phyloP scores from a whole-genome alignment of 768 basidiomycete species.

The Kwoniella mangroviensis region DNA sequence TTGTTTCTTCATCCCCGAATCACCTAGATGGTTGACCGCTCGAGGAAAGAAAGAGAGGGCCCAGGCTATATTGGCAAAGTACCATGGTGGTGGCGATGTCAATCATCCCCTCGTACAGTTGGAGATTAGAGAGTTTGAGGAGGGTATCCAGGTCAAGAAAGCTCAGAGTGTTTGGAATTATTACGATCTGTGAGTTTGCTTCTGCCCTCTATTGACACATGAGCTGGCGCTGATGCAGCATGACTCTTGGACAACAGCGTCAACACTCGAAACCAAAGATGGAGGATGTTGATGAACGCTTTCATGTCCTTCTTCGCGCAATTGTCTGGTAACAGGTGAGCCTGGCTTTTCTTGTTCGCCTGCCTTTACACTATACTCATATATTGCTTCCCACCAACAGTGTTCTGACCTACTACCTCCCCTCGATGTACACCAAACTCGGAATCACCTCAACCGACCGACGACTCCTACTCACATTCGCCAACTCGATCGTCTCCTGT shows the following conservation, averaged over 20 bases:
- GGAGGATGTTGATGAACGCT: slow-evolving; percentile 61
- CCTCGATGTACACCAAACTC: slow-evolving; percentile 43
- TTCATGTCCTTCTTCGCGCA: slow-evolving; percentile 67
- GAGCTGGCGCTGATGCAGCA: not conserved
- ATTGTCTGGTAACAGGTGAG: slow-evolving; percentile 62
- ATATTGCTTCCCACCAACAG: not conserved
- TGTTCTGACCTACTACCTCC: slow-evolving; percentile 62
- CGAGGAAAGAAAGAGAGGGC: slow-evolving; percentile 62
- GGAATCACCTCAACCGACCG: slow-evolving; percentile 42
- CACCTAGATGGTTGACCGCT: slow-evolving; percentile 66
- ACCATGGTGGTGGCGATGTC: slow-evolving; percentile 61
- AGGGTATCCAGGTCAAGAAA: slow-evolving; percentile 62
- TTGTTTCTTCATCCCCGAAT: slow-evolving; percentile 62
- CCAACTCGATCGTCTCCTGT: slow-evolving; percentile 55
- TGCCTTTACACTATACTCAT: no score
- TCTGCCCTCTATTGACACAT: not conserved
- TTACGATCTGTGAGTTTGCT: slow-evolving; percentile 22
- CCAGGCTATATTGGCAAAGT: slow-evolving; percentile 61
- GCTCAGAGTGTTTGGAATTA: slow-evolving; percentile 68
- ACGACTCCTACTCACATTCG: slow-evolving; percentile 58
- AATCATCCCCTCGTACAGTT: slow-evolving; percentile 64
- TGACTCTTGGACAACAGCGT: slow-evolving; percentile 16
- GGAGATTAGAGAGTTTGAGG: slow-evolving; percentile 65
- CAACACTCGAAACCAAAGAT: slow-evolving; percentile 35
- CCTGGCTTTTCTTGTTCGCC: not conserved